Conservation (phyloP, 441 rosid genomes). For the Pelargonium australe region DNA sequence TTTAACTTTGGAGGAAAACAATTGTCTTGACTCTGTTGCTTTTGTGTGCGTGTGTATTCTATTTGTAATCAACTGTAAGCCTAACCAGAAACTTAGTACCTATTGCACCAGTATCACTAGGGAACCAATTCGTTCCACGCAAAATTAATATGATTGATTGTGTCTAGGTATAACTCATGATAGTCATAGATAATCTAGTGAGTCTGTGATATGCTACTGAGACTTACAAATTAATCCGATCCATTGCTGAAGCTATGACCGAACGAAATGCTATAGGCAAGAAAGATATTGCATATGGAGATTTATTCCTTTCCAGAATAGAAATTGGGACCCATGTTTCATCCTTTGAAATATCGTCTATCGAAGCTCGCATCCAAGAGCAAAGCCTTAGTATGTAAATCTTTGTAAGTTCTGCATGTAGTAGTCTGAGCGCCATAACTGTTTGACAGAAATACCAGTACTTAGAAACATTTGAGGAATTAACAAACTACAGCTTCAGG, state of each 20-base stretch:
- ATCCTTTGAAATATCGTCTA: slow-evolving; percentile 65
- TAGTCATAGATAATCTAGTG: slow-evolving; percentile 6
- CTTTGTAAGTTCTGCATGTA: slow-evolving; percentile 80
- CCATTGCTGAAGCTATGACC: slow-evolving; percentile 67
- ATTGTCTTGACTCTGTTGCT: background rate
- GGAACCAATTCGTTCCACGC: background rate
- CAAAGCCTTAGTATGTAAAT: slow-evolving; percentile 80
- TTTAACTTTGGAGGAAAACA: background rate
- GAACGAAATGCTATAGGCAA: slow-evolving; percentile 85
- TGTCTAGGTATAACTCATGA: slow-evolving; percentile 5
- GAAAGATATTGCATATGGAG: slow-evolving; percentile 81
- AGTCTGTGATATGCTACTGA: slow-evolving; percentile 9
- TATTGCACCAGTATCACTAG: background rate
- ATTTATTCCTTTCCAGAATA: slow-evolving; percentile 81
- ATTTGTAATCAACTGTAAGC: background rate
- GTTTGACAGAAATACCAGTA: slow-evolving; percentile 24
- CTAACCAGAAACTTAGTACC: background rate
- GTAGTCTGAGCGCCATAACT: slow-evolving; percentile 64
- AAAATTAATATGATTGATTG: too few relatives aligned
- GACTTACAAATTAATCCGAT: slow-evolving; percentile 79
- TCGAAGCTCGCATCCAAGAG: slow-evolving; percentile 85
- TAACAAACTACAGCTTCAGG: slow-evolving; percentile 21
- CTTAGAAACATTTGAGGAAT: slow-evolving; percentile 23
- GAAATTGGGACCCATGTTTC: slow-evolving; percentile 88
- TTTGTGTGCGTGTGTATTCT: background rate